A percentile compares a stretch with the other conserved stretches of the same genome.
Conservation (phyloP, 2,329 filamentous ascomycete genomes). For the Paracorniculantispora psalliotae region DNA sequence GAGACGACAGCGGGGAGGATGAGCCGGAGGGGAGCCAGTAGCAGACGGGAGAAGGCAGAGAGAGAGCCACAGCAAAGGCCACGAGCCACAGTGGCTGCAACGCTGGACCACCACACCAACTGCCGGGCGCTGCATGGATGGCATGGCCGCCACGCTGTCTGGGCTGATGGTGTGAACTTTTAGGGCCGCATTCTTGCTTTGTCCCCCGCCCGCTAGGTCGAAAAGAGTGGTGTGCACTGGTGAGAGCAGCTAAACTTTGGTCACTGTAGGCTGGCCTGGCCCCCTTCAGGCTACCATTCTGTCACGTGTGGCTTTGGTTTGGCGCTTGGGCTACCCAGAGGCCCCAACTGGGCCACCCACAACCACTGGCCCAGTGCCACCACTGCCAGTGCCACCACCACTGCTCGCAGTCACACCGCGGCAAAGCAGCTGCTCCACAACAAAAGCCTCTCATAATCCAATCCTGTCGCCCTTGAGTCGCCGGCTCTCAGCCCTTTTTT, state of each 20-base stretch:
- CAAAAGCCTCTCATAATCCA: slow-evolving; percentile 11
- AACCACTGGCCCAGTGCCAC: too few relatives aligned
- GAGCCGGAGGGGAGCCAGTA: neutral
- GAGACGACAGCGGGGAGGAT: neutral
- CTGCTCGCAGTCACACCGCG: neutral
- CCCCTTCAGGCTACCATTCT: neutral
- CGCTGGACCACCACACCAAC: neutral
- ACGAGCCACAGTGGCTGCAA: slow-evolving; percentile 5
- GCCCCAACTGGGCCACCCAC: too few relatives aligned
- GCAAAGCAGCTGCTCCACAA: slow-evolving; percentile 12
- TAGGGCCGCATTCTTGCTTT: neutral
- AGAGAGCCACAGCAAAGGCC: neutral
- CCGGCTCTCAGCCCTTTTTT: slow-evolving; percentile 9
- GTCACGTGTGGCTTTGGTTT: slow-evolving; percentile 7
- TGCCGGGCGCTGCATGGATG: neutral
- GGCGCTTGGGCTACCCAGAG: slow-evolving; percentile 6
- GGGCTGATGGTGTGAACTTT: neutral
- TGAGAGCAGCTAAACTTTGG: neutral
- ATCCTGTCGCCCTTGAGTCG: slow-evolving; percentile 8
- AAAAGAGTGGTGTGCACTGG: neutral
- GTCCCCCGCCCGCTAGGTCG: neutral
- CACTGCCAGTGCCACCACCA: too few relatives aligned
- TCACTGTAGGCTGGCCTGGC: neutral
- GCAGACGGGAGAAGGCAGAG: neutral
- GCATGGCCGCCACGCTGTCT: neutral